Percentiles rank a stretch among this genome's conserved stretches.
Evolutionary conservation across 495 filamentous ascomycete genomes (phyloP).

Genomic region (Neurospora hispaniola): DNA sequence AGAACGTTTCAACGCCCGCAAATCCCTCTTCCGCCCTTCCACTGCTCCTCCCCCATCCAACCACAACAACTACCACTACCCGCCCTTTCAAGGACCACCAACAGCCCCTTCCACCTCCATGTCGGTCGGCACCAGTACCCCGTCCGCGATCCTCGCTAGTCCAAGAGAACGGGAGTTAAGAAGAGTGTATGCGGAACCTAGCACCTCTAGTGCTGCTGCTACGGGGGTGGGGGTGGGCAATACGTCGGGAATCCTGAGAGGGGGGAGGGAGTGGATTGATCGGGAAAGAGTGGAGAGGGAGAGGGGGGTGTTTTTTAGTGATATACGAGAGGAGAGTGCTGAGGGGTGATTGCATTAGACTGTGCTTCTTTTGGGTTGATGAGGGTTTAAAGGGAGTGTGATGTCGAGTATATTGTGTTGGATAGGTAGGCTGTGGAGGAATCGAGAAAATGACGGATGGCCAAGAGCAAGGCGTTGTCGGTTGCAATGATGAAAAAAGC

Average conservation of each 20-base stretch:
- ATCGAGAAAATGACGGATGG: neutral
- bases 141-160: conserved; percentile 19
- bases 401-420: neutral
- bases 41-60: neutral
- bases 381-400: neutral
- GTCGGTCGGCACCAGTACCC: conserved; percentile 14
- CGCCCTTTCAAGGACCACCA: neutral
- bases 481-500: neutral
- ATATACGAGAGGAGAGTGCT: conserved; percentile 18
- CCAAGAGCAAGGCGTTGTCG: neutral
- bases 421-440: neutral
- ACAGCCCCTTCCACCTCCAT: neutral
- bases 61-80: neutral
- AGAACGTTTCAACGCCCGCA: neutral
- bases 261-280: neutral
- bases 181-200: conserved; percentile 6
- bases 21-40: neutral
- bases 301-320: conserved; percentile 18
- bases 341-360: conserved; percentile 2
- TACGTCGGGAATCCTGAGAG: neutral
- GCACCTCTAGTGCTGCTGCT: neutral
- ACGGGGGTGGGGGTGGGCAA: neutral
- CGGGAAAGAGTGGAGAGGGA: neutral
- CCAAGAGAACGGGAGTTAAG: conserved; percentile 21
- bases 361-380: no score